Evolutionary conservation across 2,329 filamentous ascomycete genomes (phyloP).

Genomic region (Colletotrichum higginsianum): DNA sequence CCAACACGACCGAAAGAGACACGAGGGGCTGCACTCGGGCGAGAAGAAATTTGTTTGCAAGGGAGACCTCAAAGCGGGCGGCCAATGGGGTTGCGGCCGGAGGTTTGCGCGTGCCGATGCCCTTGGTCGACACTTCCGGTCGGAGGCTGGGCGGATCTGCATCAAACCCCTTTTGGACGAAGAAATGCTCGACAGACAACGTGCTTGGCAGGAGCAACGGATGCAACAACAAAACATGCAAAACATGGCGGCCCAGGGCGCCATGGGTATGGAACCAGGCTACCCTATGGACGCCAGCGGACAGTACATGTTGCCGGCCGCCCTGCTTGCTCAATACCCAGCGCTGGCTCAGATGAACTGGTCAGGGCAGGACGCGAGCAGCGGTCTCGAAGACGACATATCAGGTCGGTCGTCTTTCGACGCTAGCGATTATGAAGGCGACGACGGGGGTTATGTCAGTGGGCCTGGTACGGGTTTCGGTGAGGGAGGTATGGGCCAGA

Average conservation of each 20-base stretch:
- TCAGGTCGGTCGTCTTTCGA: constrained; percentile 87
- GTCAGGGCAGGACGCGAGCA: constrained; percentile 75
- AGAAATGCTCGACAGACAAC: constrained; percentile 87
- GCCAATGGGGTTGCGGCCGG: constrained; percentile 92
- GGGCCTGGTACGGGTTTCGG: constrained; percentile 73
- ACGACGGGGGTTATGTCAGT: constrained; percentile 77
- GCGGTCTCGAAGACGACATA: constrained; percentile 82
- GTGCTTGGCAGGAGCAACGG: constrained; percentile 80
- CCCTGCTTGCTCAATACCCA: constrained; percentile 91
- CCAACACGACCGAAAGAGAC: constrained; percentile 96
- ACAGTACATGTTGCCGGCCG: constrained; percentile 83
- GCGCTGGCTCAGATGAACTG: constrained; percentile 93
- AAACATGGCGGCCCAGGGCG: constrained; percentile 67
- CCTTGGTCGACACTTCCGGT: constrained; percentile 93
- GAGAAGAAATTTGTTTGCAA: constrained; percentile 99
- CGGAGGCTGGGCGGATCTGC: constrained; percentile 94
- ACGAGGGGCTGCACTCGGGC: constrained; percentile 95
- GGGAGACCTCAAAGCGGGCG: constrained; percentile 86
- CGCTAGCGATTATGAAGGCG: constrained; percentile 82
- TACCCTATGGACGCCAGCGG: constrained; percentile 70
- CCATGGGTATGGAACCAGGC: constrained; percentile 73
- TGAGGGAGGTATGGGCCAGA: constrained; percentile 69
- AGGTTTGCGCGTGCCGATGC: constrained; percentile 96
- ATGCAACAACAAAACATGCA: constrained; percentile 76
- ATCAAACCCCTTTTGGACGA: constrained; percentile 98